Percentiles rank a stretch among this genome's conserved stretches.
These are phyloP conservation scores for Kingdonia uniflora DNA, from an alignment of 164 flowering plant genomes.

Conservation along the genomic window DNA sequence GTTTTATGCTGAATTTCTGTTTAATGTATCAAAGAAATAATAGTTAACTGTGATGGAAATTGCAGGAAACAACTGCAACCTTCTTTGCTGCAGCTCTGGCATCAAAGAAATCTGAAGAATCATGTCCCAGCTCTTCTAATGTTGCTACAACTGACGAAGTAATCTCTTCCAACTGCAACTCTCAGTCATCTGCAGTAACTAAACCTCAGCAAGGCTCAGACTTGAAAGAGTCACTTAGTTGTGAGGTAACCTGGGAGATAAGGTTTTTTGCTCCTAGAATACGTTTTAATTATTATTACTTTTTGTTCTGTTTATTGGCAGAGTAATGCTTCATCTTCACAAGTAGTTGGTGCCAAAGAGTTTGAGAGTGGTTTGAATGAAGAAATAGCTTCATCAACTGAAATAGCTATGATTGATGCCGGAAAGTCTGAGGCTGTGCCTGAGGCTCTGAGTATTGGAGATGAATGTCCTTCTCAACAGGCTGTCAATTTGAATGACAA, in stretches of 20 bases:
- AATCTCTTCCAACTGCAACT: conserved; percentile 24
- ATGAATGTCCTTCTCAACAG: too few relatives aligned
- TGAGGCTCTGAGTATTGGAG: neutral
- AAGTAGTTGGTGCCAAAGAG: conserved; percentile 8
- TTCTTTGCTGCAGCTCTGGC: conserved; percentile 63
- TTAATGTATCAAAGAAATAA: neutral
- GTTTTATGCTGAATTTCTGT: neutral
- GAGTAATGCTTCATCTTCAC: conserved; percentile 12
- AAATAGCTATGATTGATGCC: conserved; percentile 6
- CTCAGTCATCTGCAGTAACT: conserved; percentile 17
- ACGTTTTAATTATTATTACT: neutral
- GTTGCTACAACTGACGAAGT: conserved; percentile 19
- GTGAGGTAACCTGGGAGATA: conserved; percentile 16
- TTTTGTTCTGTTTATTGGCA: neutral
- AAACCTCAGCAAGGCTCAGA: conserved; percentile 13
- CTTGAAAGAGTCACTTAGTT: conserved; percentile 8
- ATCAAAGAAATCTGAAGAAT: conserved; percentile 31
- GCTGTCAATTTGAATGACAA: too few relatives aligned
- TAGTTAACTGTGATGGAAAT: neutral
- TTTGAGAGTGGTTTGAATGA: conserved; percentile 13
- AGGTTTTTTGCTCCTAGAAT: conserved; percentile 8
- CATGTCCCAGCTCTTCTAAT: conserved; percentile 23
- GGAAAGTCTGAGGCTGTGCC: conserved; percentile 9
- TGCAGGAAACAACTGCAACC: conserved; percentile 81
- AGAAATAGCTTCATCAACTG: conserved; percentile 12